A percentile compares a stretch with the other conserved stretches of the same genome.
Conservation (phyloP, 129 eudicot species). For the Flaveria bidentis region DNA sequence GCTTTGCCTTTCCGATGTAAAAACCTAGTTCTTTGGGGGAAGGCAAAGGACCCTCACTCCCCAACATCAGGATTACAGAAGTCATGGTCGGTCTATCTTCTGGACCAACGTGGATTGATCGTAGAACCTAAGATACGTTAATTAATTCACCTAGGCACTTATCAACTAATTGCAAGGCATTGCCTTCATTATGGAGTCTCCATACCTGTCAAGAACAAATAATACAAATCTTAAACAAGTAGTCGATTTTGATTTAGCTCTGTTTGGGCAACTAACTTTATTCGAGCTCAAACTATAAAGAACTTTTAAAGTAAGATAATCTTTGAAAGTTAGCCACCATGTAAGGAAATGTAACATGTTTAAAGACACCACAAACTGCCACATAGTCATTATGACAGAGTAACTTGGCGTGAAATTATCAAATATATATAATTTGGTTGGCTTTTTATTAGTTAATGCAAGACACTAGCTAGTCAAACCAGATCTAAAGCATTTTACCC, state of each 20-base stretch:
- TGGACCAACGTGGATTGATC: conserved; percentile 38
- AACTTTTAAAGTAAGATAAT: no score
- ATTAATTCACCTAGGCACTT: neutral
- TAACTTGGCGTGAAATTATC: no score
- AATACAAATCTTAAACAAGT: neutral
- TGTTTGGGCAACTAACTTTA: no score
- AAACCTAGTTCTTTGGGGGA: conserved; percentile 36
- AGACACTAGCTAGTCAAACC: no score
- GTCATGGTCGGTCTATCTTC: conserved; percentile 43
- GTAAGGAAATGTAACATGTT: no score
- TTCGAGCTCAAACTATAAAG: no score
- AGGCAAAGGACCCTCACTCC: conserved; percentile 34
- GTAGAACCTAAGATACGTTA: conserved; percentile 9
- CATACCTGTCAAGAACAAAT: conserved; percentile 34
- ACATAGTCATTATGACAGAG: no score
- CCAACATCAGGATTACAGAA: conserved; percentile 35
- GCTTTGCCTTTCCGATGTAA: conserved; percentile 13
- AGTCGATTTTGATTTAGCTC: no score
- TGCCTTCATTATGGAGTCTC: conserved; percentile 36
- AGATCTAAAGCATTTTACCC: neutral
- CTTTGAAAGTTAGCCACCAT: no score
- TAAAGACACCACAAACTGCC: no score
- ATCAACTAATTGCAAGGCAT: conserved; percentile 29
- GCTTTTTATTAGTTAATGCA: no score
- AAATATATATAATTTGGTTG: no score